A percentile compares a stretch with the other conserved stretches of the same genome.
These are phyloP conservation scores for Melampsora abietis-canadensis DNA, from an alignment of 1,284 basidiomycete species.

Conservation along the genomic window DNA sequence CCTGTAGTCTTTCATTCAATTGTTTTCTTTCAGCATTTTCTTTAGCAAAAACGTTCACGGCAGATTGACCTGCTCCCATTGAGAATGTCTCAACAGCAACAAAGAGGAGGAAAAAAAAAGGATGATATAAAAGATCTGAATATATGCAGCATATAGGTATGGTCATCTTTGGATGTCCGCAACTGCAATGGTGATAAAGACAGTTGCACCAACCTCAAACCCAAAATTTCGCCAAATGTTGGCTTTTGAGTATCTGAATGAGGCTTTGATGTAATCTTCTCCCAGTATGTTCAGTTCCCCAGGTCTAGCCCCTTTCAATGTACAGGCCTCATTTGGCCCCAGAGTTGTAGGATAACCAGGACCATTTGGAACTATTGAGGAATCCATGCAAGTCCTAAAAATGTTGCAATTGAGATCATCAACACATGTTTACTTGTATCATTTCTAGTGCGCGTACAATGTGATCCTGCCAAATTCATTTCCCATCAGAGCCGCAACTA, in stretches of 20 bases:
- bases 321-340: conserved; percentile 54
- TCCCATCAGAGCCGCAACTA: conserved; percentile 72
- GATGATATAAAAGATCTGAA: no score
- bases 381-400: background rate
- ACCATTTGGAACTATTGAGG: conserved; percentile 44
- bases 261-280: conserved; percentile 59
- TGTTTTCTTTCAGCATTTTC: conserved; percentile 67
- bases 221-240: conserved; percentile 35
- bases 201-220: conserved; percentile 19
- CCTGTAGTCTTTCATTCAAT: conserved; percentile 63
- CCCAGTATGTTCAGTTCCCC: conserved; percentile 53
- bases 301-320: conserved; percentile 54
- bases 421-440: no score
- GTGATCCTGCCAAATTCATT: conserved; percentile 86
- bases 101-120: no score
- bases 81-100: conserved; percentile 23
- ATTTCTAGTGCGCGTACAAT: no score
- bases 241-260: conserved; percentile 56
- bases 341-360: conserved; percentile 52
- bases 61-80: conserved; percentile 17
- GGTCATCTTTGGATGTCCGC: no score
- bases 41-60: conserved; percentile 60
- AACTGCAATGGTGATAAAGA: no score
- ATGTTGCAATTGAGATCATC: no score
- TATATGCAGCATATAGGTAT: no score